Conservation (phyloP, 2,329 filamentous ascomycete species). For the Sporothrix inflata region DNA sequence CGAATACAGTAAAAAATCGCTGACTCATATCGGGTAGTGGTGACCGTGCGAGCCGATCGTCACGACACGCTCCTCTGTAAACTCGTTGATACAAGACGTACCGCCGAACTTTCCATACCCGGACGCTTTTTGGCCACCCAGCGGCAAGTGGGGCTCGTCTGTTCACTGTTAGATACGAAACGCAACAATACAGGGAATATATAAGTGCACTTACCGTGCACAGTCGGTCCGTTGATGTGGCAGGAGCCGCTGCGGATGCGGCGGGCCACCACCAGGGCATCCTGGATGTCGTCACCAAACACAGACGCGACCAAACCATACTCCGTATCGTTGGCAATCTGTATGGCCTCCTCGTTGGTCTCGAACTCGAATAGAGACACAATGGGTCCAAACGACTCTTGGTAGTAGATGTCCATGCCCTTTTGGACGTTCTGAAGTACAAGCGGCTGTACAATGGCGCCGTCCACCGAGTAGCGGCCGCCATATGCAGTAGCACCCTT, state of each 20-base stretch:
- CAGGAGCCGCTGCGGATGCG: not conserved
- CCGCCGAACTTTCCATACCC: slow-evolving; percentile 14
- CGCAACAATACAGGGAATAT: too few relatives aligned
- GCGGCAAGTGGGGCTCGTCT: not conserved
- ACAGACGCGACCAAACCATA: not conserved
- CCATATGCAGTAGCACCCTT: not conserved
- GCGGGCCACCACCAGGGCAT: not conserved
- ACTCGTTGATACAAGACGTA: slow-evolving; percentile 10
- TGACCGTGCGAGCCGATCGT: slow-evolving; percentile 3
- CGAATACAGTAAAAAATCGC: not conserved
- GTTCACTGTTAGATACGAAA: not conserved
- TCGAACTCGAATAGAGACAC: slow-evolving; percentile 64
- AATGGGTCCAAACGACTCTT: slow-evolving; percentile 83
- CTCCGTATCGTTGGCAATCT: not conserved
- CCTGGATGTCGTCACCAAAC: not conserved
- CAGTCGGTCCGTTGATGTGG: not conserved
- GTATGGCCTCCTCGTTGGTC: not conserved
- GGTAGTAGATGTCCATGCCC: slow-evolving; percentile 63
- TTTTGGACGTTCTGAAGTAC: slow-evolving; percentile 68
- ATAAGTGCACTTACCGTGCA: not conserved
- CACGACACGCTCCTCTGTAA: slow-evolving; percentile 22
- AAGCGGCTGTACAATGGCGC: slow-evolving; percentile 67
- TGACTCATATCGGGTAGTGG: not conserved
- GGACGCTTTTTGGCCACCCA: not conserved
- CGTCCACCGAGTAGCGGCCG: slow-evolving; percentile 73